phyloP scores from a whole-genome alignment of 306 rosid genomes.

The Cicer cuneatum region DNA sequence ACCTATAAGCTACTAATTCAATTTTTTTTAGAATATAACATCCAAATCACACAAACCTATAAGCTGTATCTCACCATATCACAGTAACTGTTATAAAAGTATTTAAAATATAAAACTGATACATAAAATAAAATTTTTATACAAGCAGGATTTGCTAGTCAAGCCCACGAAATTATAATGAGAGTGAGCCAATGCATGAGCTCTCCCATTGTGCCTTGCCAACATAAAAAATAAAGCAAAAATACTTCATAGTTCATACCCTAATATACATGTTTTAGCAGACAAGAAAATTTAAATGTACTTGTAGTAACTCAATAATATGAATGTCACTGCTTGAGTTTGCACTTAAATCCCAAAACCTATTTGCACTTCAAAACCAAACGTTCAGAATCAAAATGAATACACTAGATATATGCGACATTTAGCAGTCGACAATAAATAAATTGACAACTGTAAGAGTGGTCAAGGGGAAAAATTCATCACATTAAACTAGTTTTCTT shows the following conservation, averaged over 20 bases:
- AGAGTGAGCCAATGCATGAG: background rate
- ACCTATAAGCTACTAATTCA: background rate
- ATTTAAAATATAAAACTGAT: background rate
- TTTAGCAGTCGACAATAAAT: constrained; percentile 13
- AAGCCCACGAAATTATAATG: constrained; percentile 11
- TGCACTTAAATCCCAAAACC: constrained; percentile 22
- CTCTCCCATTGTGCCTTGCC: constrained; percentile 6
- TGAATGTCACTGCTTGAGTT: background rate
- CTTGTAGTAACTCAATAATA: constrained; percentile 9
- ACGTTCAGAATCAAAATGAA: background rate
- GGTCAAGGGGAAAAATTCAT: background rate
- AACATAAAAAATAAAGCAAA: constrained; percentile 21
- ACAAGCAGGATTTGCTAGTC: constrained; percentile 18
- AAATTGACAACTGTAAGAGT: constrained; percentile 16
- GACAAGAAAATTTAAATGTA: constrained; percentile 11
- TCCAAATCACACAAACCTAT: constrained; percentile 8
- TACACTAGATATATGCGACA: background rate
- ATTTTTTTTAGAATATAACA: constrained; percentile 1
- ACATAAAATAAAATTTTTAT: background rate
- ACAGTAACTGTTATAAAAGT: background rate
- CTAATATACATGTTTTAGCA: background rate
- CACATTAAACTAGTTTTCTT: background rate
- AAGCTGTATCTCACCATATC: background rate
- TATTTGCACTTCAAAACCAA: background rate
- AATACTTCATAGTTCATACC: constrained; percentile 17